Evolutionary conservation across 2,329 filamentous ascomycete species (phyloP).

Genomic region (Aspergillus hiratsukae): DNA sequence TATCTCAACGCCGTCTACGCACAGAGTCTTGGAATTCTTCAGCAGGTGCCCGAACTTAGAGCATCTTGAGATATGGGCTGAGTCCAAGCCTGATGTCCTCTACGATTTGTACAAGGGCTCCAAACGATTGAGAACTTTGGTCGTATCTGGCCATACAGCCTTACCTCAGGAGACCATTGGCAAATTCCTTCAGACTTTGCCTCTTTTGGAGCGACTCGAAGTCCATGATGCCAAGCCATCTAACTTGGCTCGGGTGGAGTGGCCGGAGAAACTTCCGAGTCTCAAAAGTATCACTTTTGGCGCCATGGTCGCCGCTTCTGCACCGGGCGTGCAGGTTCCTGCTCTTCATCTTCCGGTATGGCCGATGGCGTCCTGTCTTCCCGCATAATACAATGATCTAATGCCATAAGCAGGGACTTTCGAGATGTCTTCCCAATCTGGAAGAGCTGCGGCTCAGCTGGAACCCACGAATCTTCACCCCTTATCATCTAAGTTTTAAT

Average conservation of each 20-base stretch:
- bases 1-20: constrained; percentile 20
- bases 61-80: constrained; percentile 25
- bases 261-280: constrained; percentile 27
- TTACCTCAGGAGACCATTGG: constrained; percentile 22
- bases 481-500: constrained; percentile 15
- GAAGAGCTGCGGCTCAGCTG: constrained; percentile 30
- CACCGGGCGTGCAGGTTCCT: constrained; percentile 11
- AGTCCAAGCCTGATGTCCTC: constrained; percentile 16
- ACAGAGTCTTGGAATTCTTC: constrained; percentile 26
- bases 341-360: constrained; percentile 16
- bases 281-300: constrained; percentile 26
- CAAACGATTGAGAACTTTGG: constrained; percentile 22
- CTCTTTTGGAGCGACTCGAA: constrained; percentile 25
- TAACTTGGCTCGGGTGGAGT: constrained; percentile 6
- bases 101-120: constrained; percentile 24
- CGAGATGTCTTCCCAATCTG: constrained; percentile 24
- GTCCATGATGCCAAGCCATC: constrained; percentile 19
- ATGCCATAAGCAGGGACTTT: constrained; percentile 7
- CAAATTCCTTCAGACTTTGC: constrained; percentile 22
- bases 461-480: constrained; percentile 17
- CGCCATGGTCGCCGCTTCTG: constrained; percentile 10
- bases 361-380: neutral
- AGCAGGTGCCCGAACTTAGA: constrained; percentile 33
- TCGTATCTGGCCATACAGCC: constrained; percentile 21
- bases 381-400: neutral